Evolutionary conservation across 768 basidiomycete species (phyloP).

Genomic region (Pleurotus pulmonarius): DNA sequence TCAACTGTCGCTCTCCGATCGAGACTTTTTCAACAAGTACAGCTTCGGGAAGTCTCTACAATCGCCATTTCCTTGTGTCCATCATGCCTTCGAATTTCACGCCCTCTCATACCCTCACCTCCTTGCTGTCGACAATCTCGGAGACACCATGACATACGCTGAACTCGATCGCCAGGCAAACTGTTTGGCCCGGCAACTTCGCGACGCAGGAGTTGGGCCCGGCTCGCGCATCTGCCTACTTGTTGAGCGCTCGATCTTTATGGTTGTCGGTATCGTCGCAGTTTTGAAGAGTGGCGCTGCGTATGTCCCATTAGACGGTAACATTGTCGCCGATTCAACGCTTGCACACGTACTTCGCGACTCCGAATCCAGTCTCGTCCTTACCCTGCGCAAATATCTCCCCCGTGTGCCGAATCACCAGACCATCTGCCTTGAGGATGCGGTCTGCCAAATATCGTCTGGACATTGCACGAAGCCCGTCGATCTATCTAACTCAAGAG

Average conservation of each 20-base stretch:
- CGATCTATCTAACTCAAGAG: conserved; percentile 19
- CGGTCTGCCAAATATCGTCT: conserved; percentile 20
- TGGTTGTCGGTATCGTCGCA: conserved; percentile 41
- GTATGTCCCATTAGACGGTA: conserved; percentile 46
- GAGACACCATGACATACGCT: conserved; percentile 24
- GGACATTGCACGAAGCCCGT: conserved; percentile 29
- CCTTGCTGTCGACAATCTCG: conserved; percentile 23
- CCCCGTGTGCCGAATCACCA: conserved; percentile 27
- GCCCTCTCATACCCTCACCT: conserved; percentile 19
- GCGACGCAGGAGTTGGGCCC: conserved; percentile 31
- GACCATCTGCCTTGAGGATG: conserved; percentile 28
- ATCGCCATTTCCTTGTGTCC: conserved; percentile 15
- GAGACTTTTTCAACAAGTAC: conserved; percentile 39
- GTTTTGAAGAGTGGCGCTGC: conserved; percentile 42
- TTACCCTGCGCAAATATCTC: conserved; percentile 31
- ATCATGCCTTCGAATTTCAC: conserved; percentile 22
- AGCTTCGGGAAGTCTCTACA: conserved; percentile 32
- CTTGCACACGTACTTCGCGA: conserved; percentile 37
- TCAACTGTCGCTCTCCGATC: conserved; percentile 36
- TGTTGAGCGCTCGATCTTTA: conserved; percentile 37
- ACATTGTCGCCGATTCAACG: conserved; percentile 41
- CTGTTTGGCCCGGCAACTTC: conserved; percentile 29
- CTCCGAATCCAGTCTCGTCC: conserved; percentile 29
- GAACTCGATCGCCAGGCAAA: conserved; percentile 28
- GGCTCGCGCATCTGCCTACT: conserved; percentile 43